Conservation (phyloP, 2,329 filamentous ascomycete species). For the Niveomyces coronatus region DNA sequence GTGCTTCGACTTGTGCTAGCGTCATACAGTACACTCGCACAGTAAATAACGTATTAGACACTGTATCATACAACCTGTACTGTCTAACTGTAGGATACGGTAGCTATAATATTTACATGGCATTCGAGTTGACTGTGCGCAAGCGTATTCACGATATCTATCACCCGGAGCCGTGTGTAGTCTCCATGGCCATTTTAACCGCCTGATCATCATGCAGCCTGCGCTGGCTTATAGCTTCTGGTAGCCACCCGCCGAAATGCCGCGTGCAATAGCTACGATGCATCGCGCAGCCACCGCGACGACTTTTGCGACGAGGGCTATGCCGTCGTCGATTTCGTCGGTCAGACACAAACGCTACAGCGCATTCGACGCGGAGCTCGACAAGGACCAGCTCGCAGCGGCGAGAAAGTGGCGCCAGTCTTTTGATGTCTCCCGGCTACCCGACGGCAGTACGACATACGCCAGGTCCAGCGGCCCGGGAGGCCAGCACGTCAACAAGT, state of each 20-base stretch:
- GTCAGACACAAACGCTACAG: slow-evolving; percentile 27
- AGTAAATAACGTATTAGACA: no score
- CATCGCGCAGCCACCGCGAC: background rate
- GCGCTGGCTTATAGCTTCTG: background rate
- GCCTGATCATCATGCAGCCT: background rate
- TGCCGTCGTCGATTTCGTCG: background rate
- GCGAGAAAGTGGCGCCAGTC: slow-evolving; percentile 41
- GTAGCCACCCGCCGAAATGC: background rate
- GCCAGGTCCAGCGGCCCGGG: slow-evolving; percentile 51
- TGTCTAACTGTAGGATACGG: no score
- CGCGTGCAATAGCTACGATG: slow-evolving; percentile 4
- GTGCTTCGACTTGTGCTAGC: no score
- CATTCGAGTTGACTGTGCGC: no score
- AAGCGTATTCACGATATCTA: background rate
- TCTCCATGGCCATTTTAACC: no score
- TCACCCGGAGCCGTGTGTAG: no score
- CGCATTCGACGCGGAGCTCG: slow-evolving; percentile 39
- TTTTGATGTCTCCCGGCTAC: slow-evolving; percentile 34
- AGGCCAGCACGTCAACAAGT: slow-evolving; percentile 56
- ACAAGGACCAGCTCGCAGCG: slow-evolving; percentile 38
- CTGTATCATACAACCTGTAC: no score
- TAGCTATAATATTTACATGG: no score
- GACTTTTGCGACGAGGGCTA: background rate
- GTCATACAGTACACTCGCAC: no score
- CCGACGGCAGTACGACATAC: slow-evolving; percentile 41